Conservation (phyloP, 306 rosid species). For the Begonia loranthoides region DNA sequence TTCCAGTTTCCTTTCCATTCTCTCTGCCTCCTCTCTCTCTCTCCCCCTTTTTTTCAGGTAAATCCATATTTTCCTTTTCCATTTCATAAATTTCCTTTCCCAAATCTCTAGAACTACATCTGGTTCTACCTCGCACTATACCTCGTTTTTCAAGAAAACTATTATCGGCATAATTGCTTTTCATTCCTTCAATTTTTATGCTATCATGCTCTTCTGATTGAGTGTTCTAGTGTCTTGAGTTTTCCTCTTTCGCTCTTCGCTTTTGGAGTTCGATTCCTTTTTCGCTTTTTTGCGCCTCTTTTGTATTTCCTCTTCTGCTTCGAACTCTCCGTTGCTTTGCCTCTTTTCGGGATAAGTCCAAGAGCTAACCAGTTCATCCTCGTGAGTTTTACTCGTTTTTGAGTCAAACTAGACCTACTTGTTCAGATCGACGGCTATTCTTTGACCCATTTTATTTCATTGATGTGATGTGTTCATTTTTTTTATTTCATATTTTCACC, state of each 20-base stretch:
- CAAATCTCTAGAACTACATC: neutral
- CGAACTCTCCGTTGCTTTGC: slow-evolving; percentile 12
- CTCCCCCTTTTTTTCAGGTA: slow-evolving; percentile 2
- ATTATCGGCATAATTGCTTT: neutral
- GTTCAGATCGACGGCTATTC: slow-evolving; percentile 36
- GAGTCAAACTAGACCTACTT: slow-evolving; percentile 18
- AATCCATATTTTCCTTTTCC: slow-evolving; percentile 10
- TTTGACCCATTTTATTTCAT: slow-evolving; percentile 19
- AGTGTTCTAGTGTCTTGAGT: neutral
- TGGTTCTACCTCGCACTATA: slow-evolving; percentile 1
- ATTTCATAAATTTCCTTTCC: slow-evolving; percentile 1
- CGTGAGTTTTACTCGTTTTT: neutral
- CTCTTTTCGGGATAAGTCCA: slow-evolving; percentile 1
- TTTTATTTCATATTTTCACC: slow-evolving; percentile 1
- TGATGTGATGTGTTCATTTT: slow-evolving; percentile 14
- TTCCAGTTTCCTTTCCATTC: slow-evolving; percentile 1
- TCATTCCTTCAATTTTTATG: neutral
- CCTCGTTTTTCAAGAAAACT: neutral
- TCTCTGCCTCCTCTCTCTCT: neutral
- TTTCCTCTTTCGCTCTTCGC: neutral
- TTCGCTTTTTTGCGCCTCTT: neutral
- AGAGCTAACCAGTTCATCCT: neutral
- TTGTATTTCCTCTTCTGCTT: neutral
- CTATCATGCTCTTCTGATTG: neutral
- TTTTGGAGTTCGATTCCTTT: neutral